Conservation (phyloP, 1,139 yeast species). For the Lodderomyces orthopsilosis region DNA sequence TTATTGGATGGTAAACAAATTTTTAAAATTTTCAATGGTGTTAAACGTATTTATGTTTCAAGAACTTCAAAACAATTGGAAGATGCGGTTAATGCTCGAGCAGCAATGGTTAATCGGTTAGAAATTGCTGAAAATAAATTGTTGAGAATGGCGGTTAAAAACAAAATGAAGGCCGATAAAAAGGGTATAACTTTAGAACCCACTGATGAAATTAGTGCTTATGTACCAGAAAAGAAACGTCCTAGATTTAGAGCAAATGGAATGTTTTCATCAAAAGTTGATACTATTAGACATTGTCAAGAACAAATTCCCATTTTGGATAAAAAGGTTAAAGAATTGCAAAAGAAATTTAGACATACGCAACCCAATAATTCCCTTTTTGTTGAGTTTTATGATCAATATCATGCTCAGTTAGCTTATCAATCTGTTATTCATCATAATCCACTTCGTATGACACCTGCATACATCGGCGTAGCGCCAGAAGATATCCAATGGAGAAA, state of each 20-base stretch:
- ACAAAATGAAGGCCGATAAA: conserved; percentile 63
- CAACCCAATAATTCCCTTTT: conserved; percentile 58
- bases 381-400: conserved; percentile 68
- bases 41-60: conserved; percentile 72
- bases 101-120: conserved; percentile 55
- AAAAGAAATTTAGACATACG: conserved; percentile 40
- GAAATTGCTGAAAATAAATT: conserved; percentile 69
- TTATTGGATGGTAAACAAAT: conserved; percentile 63
- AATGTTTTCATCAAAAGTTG: conserved; percentile 55
- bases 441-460: conserved; percentile 50
- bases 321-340: conserved; percentile 51
- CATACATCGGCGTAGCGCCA: conserved; percentile 58
- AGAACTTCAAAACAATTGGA: conserved; percentile 63
- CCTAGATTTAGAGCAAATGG: conserved; percentile 65
- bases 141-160: conserved; percentile 58
- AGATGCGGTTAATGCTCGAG: conserved; percentile 59
- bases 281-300: conserved; percentile 57
- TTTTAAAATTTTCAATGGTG: conserved; percentile 60
- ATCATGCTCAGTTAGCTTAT: conserved; percentile 66
- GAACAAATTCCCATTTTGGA: conserved; percentile 56
- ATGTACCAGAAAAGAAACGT: conserved; percentile 72
- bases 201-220: conserved; percentile 52
- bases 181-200: conserved; percentile 49
- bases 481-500: conserved; percentile 65
- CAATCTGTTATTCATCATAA: conserved; percentile 56